Percentiles rank a stretch among this genome's conserved stretches.
phyloP scores from a whole-genome alignment of 2,329 filamentous ascomycete species.

The Fusarium gaditjirri region DNA sequence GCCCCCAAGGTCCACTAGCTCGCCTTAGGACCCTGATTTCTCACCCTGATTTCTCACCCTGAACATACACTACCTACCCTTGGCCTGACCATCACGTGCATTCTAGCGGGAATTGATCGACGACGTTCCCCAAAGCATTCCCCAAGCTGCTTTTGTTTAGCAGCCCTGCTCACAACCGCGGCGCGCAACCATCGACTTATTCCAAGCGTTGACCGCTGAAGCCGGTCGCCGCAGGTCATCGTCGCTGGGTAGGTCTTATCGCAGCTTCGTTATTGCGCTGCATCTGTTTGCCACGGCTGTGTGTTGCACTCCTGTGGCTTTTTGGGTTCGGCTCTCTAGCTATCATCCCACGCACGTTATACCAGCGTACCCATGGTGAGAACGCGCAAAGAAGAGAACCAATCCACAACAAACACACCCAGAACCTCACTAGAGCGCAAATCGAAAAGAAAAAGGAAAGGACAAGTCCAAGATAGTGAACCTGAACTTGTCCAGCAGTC shows the following conservation, averaged over 20 bases:
- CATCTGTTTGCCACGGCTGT: conserved; percentile 4
- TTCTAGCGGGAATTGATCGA: conserved; percentile 39
- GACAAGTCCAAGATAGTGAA: conserved; percentile 1
- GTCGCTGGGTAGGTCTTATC: conserved; percentile 12
- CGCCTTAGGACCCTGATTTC: conserved; percentile 19
- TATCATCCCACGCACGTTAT: conserved; percentile 12
- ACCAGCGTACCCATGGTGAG: conserved; percentile 49
- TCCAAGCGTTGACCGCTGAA: conserved; percentile 47
- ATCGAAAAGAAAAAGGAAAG: conserved; percentile 23
- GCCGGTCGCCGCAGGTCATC: conserved; percentile 41
- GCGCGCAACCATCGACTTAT: conserved; percentile 48
- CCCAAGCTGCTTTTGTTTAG: conserved; percentile 35
- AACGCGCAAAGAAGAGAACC: conserved; percentile 38
- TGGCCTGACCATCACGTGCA: conserved; percentile 42
- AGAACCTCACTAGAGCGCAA: conserved; percentile 34
- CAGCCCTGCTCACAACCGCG: conserved; percentile 40
- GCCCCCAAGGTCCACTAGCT: conserved; percentile 30
- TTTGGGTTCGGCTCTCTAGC: conserved; percentile 4
- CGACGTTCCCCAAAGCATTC: conserved; percentile 33
- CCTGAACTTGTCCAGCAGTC: neutral
- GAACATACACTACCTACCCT: conserved; percentile 7
- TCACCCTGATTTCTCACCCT: neutral
- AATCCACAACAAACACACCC: conserved; percentile 35
- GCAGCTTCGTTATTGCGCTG: conserved; percentile 14
- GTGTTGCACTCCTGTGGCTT: conserved; percentile 8